A percentile compares a stretch with the other conserved stretches of the same genome.
Evolutionary conservation across 148 eudicot genomes (phyloP).

Genomic region (Spergularia bocconei): DNA sequence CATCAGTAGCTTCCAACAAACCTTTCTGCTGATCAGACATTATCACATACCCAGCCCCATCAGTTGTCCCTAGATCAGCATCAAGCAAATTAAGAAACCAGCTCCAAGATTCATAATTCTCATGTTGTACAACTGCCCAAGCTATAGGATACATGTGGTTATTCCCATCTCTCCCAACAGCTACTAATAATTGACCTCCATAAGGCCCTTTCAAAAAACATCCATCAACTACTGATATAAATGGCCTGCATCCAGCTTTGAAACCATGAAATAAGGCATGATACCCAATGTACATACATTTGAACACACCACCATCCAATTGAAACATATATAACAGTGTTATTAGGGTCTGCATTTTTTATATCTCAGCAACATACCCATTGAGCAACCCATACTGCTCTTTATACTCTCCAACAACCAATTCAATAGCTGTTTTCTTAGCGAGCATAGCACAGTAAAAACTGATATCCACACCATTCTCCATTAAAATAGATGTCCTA

Average conservation of each 20-base stretch:
- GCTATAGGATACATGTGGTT: constrained; percentile 1
- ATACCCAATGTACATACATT: not conserved
- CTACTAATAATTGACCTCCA: not conserved
- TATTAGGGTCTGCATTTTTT: not conserved
- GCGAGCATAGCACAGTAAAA: not conserved
- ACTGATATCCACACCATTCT: not conserved
- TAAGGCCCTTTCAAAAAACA: not conserved
- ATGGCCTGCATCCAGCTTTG: not conserved
- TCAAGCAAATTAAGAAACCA: not conserved
- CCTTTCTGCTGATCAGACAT: not conserved
- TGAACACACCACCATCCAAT: not conserved
- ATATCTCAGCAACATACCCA: not conserved
- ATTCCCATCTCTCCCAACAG: not conserved
- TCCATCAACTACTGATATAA: not conserved
- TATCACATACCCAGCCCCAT: not conserved
- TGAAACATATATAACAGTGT: not conserved
- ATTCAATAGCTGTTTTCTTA: not conserved
- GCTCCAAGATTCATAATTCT: not conserved
- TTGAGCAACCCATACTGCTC: not conserved
- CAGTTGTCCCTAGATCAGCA: not conserved
- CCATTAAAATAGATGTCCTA: not conserved
- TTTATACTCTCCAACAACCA: not conserved
- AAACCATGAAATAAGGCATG: not conserved
- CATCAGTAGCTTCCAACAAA: not conserved
- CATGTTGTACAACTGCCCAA: not conserved